Base-by-base conservation (phyloP, 352 stramenopile species). In the Phytophthora litchii region DNA sequence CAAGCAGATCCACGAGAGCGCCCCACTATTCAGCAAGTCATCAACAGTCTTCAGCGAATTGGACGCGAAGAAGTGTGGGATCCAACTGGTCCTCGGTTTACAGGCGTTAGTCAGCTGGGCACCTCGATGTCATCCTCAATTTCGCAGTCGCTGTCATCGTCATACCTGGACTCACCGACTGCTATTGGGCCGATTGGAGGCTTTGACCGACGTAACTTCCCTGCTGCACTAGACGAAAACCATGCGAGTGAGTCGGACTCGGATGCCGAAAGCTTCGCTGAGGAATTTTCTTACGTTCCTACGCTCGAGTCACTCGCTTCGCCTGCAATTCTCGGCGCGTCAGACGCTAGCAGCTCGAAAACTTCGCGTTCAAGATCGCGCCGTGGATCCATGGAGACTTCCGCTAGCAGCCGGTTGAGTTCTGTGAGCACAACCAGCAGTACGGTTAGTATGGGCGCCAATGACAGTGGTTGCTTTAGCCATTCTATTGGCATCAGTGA, bases 21-120 rank as follows among this genome's bases (percentile, higher is more conserved):
- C 0, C 91, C 91, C 1, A 92, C 83, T 13, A 96, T 97, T 55
- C 76, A 91, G 48, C 74, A 95, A 50, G 83, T 97, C 19, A 95
- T 96, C 40, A 78, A 70, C 44, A 92, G 67, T 48, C 69, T 94
- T 55, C 83, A 94, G 66, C 78, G 81, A 10, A 89, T 94, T 55
- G 83, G 81, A 9, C 79, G 78, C 4, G 86, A 94, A 50, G 86
- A 94, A 63, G 77, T 85, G 12, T 81, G 83, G 59, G 80, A 91
- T 41, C 86, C 76, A 10, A 83, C 71, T 3, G 76, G 64, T 8
- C 76, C 76, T 46, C 76, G 76, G 0, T 86, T 83, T 46, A 86
- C 76, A n/a, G 76, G 76, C 27, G 76, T 83, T 40, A 81, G 70
- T 29, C 73, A 86, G 55, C 62, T 83, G 17, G 78, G 76, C 31